A percentile compares a stretch with the other conserved stretches of the same genome.
Conservation (phyloP, 2,329 filamentous ascomycete genomes). For the Arthrobotrys conoides region DNA sequence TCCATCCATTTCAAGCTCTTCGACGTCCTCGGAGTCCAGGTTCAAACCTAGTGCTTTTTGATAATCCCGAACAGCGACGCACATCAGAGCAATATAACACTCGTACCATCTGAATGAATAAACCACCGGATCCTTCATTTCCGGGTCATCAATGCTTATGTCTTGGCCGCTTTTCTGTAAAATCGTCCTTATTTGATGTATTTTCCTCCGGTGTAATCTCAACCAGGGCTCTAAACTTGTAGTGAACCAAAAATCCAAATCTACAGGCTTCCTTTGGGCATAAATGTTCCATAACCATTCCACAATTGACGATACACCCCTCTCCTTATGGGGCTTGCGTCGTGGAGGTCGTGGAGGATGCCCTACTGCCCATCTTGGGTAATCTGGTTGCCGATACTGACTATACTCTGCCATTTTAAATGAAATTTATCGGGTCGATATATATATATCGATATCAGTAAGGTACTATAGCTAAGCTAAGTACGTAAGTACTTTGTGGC, state of each 20-base stretch:
- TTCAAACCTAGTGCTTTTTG: neutral
- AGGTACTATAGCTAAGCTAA: too few species aligned
- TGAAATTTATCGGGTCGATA: neutral
- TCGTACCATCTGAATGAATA: slow-evolving; percentile 18
- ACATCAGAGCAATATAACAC: slow-evolving; percentile 3
- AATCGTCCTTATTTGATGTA: neutral
- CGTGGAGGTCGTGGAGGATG: neutral
- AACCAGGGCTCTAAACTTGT: neutral
- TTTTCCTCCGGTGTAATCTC: neutral
- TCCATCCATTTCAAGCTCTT: neutral
- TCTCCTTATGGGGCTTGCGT: neutral
- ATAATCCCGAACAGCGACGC: neutral
- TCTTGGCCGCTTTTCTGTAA: neutral
- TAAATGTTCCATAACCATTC: slow-evolving; percentile 16
- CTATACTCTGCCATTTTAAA: neutral
- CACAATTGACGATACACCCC: slow-evolving; percentile 1
- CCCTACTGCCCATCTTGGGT: neutral
- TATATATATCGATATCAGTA: neutral
- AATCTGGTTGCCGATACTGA: neutral
- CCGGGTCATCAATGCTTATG: neutral
- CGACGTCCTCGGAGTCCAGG: neutral
- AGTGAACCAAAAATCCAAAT: neutral
- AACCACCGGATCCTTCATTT: slow-evolving; percentile 1
- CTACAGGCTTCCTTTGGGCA: neutral
- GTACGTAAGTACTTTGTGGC: too few species aligned